Evolutionary conservation across 441 rosid genomes (phyloP).

Genomic region (Geranium incanum): DNA sequence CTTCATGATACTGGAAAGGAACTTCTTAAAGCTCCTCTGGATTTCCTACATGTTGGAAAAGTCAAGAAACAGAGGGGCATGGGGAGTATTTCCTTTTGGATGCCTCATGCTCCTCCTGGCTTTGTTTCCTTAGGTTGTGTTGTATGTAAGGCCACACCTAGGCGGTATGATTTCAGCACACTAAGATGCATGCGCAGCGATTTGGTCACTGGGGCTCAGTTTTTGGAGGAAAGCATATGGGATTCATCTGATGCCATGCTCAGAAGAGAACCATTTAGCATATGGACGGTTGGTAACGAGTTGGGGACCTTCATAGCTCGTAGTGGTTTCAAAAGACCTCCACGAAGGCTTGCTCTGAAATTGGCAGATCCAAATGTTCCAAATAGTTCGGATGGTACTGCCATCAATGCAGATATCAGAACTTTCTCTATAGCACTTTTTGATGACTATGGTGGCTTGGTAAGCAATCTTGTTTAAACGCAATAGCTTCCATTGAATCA

Average conservation of each 20-base stretch:
- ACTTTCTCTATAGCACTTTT: slow-evolving; percentile 90
- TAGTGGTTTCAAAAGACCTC: slow-evolving; percentile 79
- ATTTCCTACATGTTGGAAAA: slow-evolving; percentile 72
- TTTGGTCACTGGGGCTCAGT: slow-evolving; percentile 81
- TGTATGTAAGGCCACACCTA: slow-evolving; percentile 71
- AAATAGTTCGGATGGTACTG: slow-evolving; percentile 61
- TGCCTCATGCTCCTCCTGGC: slow-evolving; percentile 95
- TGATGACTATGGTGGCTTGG: slow-evolving; percentile 98
- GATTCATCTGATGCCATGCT: slow-evolving; percentile 67
- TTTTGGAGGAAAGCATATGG: slow-evolving; percentile 88
- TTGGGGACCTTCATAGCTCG: slow-evolving; percentile 80
- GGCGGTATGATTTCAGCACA: slow-evolving; percentile 48
- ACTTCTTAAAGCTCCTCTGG: slow-evolving; percentile 54
- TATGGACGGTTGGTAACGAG: slow-evolving; percentile 75
- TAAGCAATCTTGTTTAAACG: slow-evolving; percentile 29
- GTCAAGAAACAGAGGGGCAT: slow-evolving; percentile 79
- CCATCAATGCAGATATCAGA: slow-evolving; percentile 62
- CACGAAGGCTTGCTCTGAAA: slow-evolving; percentile 85
- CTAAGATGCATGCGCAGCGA: slow-evolving; percentile 80
- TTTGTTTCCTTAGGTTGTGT: slow-evolving; percentile 90
- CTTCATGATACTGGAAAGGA: slow-evolving; percentile 64
- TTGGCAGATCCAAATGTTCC: slow-evolving; percentile 59
- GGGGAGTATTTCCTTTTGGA: slow-evolving; percentile 82
- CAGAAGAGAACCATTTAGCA: slow-evolving; percentile 62
- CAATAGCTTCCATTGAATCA: slow-evolving; percentile 10